Conservation (phyloP, 108 stramenopile species). For the Aureococcus anophagefferens region DNA sequence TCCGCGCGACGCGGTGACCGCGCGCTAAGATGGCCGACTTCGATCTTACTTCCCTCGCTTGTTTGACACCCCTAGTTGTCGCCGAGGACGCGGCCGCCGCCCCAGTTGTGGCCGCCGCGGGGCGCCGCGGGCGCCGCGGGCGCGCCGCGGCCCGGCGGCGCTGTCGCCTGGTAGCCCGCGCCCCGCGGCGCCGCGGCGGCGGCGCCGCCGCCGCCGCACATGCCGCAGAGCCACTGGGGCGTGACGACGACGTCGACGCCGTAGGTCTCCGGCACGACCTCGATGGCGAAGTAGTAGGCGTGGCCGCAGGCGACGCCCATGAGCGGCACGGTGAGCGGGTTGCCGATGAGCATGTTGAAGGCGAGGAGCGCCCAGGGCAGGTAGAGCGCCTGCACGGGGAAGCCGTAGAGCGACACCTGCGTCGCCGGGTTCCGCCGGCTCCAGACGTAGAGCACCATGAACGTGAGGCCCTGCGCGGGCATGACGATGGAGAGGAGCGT, state of each 20-base stretch:
- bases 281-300: conserved; percentile 74
- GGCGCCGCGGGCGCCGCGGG: too few species aligned
- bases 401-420: conserved; percentile 56
- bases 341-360: conserved; percentile 62
- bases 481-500: background rate
- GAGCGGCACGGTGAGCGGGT: conserved; percentile 38
- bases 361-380: conserved; percentile 71
- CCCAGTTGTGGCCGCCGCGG: too few species aligned
- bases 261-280: conserved; percentile 69
- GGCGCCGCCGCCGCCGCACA: conserved; percentile 60
- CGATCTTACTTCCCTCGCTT: too few species aligned
- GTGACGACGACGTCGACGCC: conserved; percentile 67
- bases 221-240: conserved; percentile 68
- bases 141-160: too few species aligned
- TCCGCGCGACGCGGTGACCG: background rate
- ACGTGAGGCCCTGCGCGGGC: conserved; percentile 36
- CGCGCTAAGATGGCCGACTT: too few species aligned
- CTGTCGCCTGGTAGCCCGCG: too few species aligned
- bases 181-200: conserved; percentile 18
- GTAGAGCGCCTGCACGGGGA: conserved; percentile 63
- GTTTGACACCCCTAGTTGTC: too few species aligned
- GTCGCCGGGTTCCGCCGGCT: conserved; percentile 63
- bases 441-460: conserved; percentile 73
- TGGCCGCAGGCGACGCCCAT: conserved; percentile 67
- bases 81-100: too few species aligned